A percentile compares a stretch with the other conserved stretches of the same genome.
phyloP scores from a whole-genome alignment of 2,329 filamentous ascomycete species.

The Teratosphaeriaceae sp. region DNA sequence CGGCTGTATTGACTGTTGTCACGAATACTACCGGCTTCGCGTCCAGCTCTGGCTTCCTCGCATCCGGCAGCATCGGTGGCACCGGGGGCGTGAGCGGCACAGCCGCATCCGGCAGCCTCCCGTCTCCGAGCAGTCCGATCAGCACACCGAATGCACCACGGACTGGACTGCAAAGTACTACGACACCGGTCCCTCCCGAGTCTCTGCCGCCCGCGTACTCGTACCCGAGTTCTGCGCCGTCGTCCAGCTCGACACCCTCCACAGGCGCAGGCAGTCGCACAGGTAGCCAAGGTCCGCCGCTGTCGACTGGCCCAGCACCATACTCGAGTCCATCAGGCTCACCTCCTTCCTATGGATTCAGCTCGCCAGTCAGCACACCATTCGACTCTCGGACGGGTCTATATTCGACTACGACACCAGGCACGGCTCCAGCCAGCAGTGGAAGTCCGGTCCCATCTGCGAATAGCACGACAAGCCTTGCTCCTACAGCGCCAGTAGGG shows the following conservation, averaged over 20 bases:
- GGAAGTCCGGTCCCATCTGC: neutral
- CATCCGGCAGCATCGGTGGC: constrained; percentile 14
- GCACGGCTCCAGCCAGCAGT: neutral
- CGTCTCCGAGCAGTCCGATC: neutral
- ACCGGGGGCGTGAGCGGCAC: constrained; percentile 12
- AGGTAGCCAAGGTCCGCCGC: neutral
- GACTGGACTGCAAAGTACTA: neutral
- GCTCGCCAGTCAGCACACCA: too few species aligned
- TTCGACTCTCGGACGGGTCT: too few species aligned
- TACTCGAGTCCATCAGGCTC: neutral
- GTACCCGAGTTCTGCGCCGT: neutral
- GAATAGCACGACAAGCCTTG: neutral
- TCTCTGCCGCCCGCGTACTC: neutral
- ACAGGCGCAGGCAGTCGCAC: neutral
- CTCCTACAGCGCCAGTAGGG: too few species aligned
- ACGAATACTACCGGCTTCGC: constrained; percentile 1
- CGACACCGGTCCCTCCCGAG: neutral
- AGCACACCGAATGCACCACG: neutral
- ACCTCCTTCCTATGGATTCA: too few species aligned
- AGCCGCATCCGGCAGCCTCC: constrained; percentile 5
- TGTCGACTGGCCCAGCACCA: neutral
- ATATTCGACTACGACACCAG: neutral
- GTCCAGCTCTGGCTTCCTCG: constrained; percentile 10
- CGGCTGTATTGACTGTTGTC: neutral
- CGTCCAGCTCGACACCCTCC: neutral